A percentile compares a stretch with the other conserved stretches of the same genome.
Evolutionary conservation across 768 basidiomycete genomes (phyloP).

Genomic region (Lentinula boryana): DNA sequence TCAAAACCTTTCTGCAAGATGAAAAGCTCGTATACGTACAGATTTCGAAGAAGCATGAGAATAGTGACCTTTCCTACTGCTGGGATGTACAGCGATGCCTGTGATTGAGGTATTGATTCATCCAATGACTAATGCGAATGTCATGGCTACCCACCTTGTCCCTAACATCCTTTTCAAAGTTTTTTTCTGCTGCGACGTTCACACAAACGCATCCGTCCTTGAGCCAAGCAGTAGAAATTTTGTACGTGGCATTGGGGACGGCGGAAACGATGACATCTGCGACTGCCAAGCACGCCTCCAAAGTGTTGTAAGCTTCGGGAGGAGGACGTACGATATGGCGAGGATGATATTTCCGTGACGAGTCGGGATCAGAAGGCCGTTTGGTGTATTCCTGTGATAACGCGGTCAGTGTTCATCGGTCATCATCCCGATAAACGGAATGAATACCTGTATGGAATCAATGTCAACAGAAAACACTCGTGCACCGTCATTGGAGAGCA

Average conservation of each 20-base stretch:
- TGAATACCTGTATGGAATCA: slow-evolving; percentile 73
- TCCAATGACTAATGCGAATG: neutral
- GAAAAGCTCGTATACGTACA: slow-evolving; percentile 49
- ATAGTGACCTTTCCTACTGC: slow-evolving; percentile 98
- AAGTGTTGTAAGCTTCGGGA: slow-evolving; percentile 38
- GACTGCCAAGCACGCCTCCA: slow-evolving; percentile 75
- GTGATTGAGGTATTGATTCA: neutral
- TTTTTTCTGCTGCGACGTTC: slow-evolving; percentile 93
- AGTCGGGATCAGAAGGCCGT: slow-evolving; percentile 50
- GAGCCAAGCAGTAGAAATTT: slow-evolving; percentile 81
- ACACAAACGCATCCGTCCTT: slow-evolving; percentile 94
- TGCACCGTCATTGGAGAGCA: slow-evolving; percentile 95
- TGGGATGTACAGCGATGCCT: slow-evolving; percentile 94
- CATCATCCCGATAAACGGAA: neutral
- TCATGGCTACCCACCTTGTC: slow-evolving; percentile 63
- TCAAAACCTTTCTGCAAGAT: neutral
- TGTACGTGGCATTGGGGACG: slow-evolving; percentile 81
- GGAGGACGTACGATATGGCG: slow-evolving; percentile 75
- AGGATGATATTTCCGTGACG: slow-evolving; percentile 64
- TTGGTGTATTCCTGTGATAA: slow-evolving; percentile 81
- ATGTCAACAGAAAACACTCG: slow-evolving; percentile 94
- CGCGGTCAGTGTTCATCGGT: neutral
- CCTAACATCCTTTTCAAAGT: slow-evolving; percentile 89
- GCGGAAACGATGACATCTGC: slow-evolving; percentile 95
- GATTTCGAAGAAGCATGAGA: slow-evolving; percentile 91